Base-by-base conservation (phyloP, 495 filamentous ascomycete genomes). In the Penicillium herquei region DNA sequence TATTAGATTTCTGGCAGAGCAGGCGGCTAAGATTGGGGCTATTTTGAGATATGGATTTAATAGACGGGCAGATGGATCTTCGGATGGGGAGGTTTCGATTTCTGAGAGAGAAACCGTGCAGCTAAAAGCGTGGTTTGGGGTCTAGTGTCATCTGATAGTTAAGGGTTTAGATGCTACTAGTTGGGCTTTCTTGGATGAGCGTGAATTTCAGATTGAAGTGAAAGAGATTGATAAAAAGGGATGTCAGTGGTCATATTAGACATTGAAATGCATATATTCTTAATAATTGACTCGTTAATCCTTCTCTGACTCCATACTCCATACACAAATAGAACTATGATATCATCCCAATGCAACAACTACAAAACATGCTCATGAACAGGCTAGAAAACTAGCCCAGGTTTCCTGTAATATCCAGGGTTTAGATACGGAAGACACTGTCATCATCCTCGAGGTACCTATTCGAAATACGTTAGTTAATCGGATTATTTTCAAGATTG, bases 361-460 rank as follows among this genome's bases (percentile, higher is more conserved):
- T 54, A 50, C 48, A 54, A 63, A 58, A 54, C 50, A 60, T 58
- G 58, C 50, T 63, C 59, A 39, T 60, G 63, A 64, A 52, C 30
- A 30, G 47, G 30, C 30, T n/a, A 17, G 33, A 33, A 26, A 26
- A 26, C 11, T 39, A 43, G 35, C 42, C 40, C 51, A 39, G 21
- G 26, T 57, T 37, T 18, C 11, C 34, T 40, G 14, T 40, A 12
- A 14, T 30, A 13, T 32, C 33, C 55, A 41, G 30, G 47, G 12
- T 62, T 66, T 75, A 80, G 51, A 80, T 76, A 57, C 76, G 70
- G 63, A 77, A 80, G 33, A 82, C 76, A 32, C 74, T 75, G 17
- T 79, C 74, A 21, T 82, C 79, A 10, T 70, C 74, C 54, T 80
- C 78, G 51, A 81, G 75, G 66, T 72, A 81, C 79, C 79, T 81